Conservation (phyloP, 2,329 filamentous ascomycete genomes). For the Aspergillus sp. region DNA sequence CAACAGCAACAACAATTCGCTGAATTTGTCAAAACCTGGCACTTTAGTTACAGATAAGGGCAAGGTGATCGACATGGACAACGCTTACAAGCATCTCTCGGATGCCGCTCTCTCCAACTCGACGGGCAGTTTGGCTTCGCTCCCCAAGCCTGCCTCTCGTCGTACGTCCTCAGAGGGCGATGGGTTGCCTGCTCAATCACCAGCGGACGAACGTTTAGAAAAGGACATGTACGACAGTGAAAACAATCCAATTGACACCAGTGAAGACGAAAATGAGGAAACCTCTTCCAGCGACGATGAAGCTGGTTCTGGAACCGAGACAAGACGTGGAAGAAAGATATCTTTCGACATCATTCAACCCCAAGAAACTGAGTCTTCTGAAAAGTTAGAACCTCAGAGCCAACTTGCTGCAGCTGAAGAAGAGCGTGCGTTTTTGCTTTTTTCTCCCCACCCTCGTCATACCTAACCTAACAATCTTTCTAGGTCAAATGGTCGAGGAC, state of each 20-base stretch:
- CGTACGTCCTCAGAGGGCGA: slow-evolving; percentile 14
- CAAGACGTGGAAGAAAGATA: slow-evolving; percentile 26
- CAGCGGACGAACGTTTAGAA: slow-evolving; percentile 54
- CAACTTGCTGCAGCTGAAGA: slow-evolving; percentile 71
- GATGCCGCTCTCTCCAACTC: slow-evolving; percentile 65
- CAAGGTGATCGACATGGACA: slow-evolving; percentile 61
- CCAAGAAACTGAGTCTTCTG: slow-evolving; percentile 19
- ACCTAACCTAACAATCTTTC: slow-evolving; percentile 3
- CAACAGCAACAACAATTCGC: slow-evolving; percentile 47
- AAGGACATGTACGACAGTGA: slow-evolving; percentile 69
- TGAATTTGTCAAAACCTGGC: slow-evolving; percentile 27
- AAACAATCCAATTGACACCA: slow-evolving; percentile 58
- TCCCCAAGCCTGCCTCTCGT: slow-evolving; percentile 50
- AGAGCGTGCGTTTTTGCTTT: slow-evolving; percentile 57
- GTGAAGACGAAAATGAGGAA: slow-evolving; percentile 54
- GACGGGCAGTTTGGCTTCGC: slow-evolving; percentile 57
- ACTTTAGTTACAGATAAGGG: slow-evolving; percentile 57
- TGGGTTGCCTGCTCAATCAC: slow-evolving; percentile 40
- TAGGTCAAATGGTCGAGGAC: slow-evolving; percentile 52
- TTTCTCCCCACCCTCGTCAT: slow-evolving; percentile 10
- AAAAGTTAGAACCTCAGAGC: slow-evolving; percentile 50
- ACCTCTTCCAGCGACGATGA: slow-evolving; percentile 63
- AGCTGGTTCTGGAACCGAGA: slow-evolving; percentile 34
- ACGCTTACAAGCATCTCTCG: slow-evolving; percentile 65
- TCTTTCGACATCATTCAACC: slow-evolving; percentile 19